Conservation (phyloP, 2,329 filamentous ascomycete genomes). For the Clarireedia monteithiana region DNA sequence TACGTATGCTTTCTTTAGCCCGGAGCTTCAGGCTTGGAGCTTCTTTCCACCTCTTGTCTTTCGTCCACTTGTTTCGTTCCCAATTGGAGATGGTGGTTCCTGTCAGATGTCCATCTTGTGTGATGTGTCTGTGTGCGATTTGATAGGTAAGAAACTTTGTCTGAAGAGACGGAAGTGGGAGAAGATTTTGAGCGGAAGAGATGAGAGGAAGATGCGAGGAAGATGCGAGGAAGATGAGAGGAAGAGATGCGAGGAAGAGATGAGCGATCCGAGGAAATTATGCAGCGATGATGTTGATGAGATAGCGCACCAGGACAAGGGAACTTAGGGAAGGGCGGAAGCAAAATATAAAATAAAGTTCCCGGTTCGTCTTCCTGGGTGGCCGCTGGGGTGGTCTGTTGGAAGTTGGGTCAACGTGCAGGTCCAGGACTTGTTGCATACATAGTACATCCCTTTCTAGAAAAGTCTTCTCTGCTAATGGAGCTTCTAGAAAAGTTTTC, state of each 20-base stretch:
- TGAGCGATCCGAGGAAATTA: too few species aligned
- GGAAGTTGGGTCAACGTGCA: neutral
- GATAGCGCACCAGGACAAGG: neutral
- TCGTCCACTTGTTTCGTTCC: neutral
- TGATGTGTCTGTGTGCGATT: neutral
- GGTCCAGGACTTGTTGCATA: too few species aligned
- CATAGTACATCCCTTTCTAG: too few species aligned
- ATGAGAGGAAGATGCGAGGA: neutral
- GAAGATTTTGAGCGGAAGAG: neutral
- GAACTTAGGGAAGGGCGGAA: neutral
- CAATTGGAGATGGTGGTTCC: neutral
- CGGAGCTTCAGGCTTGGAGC: too few species aligned
- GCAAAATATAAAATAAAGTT: conserved; percentile 1
- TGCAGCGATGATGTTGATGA: neutral
- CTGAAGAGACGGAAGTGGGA: neutral
- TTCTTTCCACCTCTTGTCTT: neutral
- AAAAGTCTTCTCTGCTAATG: too few species aligned
- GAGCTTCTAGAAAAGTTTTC: too few species aligned
- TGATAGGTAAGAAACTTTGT: neutral
- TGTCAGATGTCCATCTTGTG: neutral
- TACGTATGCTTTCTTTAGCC: neutral
- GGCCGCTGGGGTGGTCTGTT: neutral
- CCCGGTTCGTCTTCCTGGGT: neutral
- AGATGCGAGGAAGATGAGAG: neutral
- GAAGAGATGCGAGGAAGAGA: neutral